Percentiles rank a stretch among this genome's conserved stretches.
Evolutionary conservation across 352 stramenopile genomes (phyloP).

Genomic region (Globisporangium paroecandrum): DNA sequence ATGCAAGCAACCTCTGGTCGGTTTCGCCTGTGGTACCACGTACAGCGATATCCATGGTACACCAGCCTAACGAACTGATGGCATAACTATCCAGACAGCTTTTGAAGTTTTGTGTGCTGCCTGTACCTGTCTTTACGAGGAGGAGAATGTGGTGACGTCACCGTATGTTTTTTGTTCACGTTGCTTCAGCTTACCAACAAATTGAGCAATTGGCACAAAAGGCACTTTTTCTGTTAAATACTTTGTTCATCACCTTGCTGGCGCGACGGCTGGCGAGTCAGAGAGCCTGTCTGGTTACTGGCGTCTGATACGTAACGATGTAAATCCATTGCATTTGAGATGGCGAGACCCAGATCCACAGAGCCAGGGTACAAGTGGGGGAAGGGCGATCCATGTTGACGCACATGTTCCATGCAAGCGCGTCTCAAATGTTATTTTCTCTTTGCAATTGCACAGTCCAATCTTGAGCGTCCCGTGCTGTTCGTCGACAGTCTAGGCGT

Average conservation of each 20-base stretch:
- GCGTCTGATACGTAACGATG: background rate
- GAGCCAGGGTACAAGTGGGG: background rate
- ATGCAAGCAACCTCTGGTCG: too few species aligned
- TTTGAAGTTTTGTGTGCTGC: too few species aligned
- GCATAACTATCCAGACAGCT: too few species aligned
- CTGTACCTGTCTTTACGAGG: too few species aligned
- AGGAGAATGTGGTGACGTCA: background rate
- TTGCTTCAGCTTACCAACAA: background rate
- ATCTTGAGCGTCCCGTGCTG: background rate
- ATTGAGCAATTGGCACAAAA: background rate
- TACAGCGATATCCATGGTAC: too few species aligned
- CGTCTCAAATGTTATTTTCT: background rate
- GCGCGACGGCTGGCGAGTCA: too few species aligned
- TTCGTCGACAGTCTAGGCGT: background rate
- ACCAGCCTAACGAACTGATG: too few species aligned
- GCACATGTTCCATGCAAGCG: background rate
- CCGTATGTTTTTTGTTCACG: background rate
- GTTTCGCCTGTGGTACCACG: too few species aligned
- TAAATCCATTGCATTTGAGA: background rate
- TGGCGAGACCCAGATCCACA: background rate
- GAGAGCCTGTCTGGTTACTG: background rate
- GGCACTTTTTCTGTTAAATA: too few species aligned
- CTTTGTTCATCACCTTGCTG: too few species aligned
- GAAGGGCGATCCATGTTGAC: background rate
- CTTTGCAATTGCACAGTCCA: background rate